Evolutionary conservation across 495 filamentous ascomycete genomes (phyloP), one percentile per base, ranked within the genome.

Genomic region (Penicillium riverlandense): DNA sequence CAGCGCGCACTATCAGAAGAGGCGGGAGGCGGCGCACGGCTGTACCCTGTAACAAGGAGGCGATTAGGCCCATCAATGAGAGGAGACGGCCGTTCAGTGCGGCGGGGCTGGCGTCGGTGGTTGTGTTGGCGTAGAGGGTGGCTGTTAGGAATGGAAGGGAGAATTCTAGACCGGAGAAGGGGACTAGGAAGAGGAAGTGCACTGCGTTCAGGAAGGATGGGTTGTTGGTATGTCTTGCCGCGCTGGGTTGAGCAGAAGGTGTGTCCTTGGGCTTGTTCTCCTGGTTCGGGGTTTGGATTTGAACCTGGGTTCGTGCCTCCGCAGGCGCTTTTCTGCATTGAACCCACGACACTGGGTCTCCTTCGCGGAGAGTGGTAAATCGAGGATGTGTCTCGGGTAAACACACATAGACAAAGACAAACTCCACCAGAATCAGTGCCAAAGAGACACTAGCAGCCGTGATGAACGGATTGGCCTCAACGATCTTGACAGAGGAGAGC

Each of bases 131-230:
- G 62, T 96, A 96, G 31, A 97, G 75, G 44, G 96, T 90, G 51
- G 90, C 92, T 0, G 94, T 97, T 77, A 97, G 86, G 67, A 99
- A 99, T 0, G 92, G 89, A 0, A 99, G 81, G 33, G 70, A 71
- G 52, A 96, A 97, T 54, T 99, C 92, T 82, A 99, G 85, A 40
- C 92, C 92, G 15, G 87, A 92, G 65, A 99, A 99, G 53, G 95
- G 95, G 8, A 99, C 80, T 43, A 99, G 79, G 67, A 99, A 99
- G 36, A 82, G 61, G 57, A 99, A 79, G 60, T 99, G 92, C 0
- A 89, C 80, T 7, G 83, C 58, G 59, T 96, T 96, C 32, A 99
- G 78, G n/a, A 95, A 53, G 15, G 78, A 65, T 35, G 88, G 87
- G 10, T 82, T 85, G 63, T 96, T 96, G 1, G 86, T 92, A 43